Evolutionary conservation across 768 basidiomycete species (phyloP).

Genomic region (Sarcomyxa edulis): DNA sequence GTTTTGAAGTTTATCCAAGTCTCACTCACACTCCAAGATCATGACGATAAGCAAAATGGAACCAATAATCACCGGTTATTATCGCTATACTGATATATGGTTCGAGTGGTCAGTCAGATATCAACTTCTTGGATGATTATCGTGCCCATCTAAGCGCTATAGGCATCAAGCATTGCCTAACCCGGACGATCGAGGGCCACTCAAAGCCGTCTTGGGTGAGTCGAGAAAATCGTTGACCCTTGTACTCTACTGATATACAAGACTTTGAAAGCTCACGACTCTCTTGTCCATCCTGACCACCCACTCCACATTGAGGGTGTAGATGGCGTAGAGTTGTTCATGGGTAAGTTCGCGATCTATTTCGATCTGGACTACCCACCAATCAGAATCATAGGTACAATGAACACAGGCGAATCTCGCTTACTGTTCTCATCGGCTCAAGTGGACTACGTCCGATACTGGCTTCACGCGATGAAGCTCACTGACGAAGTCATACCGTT

Average conservation of each 20-base stretch:
- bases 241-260: not conserved
- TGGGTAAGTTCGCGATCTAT: slow-evolving; percentile 37
- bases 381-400: slow-evolving; percentile 41
- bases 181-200: slow-evolving; percentile 48
- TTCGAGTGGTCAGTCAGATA: slow-evolving; percentile 58
- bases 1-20: no score
- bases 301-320: slow-evolving; percentile 62
- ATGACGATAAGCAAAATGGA: no score
- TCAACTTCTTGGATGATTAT: not conserved
- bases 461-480: slow-evolving; percentile 70
- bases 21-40: no score
- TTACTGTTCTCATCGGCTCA: slow-evolving; percentile 80
- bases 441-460: slow-evolving; percentile 82
- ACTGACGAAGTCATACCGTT: slow-evolving; percentile 62
- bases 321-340: slow-evolving; percentile 65
- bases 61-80: slow-evolving; percentile 63
- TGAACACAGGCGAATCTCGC: slow-evolving; percentile 69
- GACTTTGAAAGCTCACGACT: slow-evolving; percentile 47
- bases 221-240: not conserved
- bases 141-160: slow-evolving; percentile 1
- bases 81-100: slow-evolving; percentile 82
- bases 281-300: slow-evolving; percentile 64
- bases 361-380: not conserved
- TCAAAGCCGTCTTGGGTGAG: slow-evolving; percentile 64
- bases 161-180: slow-evolving; percentile 59